These are phyloP conservation scores for Agrocybe pediades DNA, from an alignment of 768 basidiomycete species.

Conservation along the genomic window DNA sequence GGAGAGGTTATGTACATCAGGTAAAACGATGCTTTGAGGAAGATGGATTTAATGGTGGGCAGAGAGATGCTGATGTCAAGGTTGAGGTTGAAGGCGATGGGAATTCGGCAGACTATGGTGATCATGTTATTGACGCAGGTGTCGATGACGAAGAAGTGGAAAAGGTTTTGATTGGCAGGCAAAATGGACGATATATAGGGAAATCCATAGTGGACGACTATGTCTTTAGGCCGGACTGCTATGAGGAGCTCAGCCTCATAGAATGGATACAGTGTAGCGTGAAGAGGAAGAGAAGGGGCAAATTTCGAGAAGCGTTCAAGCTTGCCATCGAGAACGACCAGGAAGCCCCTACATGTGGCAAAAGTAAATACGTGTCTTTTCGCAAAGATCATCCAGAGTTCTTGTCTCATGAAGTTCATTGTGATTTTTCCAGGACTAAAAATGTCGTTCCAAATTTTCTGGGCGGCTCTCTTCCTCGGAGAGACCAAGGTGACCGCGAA, in stretches of 20 bases:
- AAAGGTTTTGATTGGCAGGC: neutral
- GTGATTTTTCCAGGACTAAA: neutral
- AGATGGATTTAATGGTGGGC: neutral
- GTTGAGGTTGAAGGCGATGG: neutral
- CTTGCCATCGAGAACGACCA: neutral
- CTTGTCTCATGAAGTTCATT: slow-evolving; percentile 21
- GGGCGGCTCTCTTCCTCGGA: slow-evolving; percentile 26
- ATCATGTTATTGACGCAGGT: neutral
- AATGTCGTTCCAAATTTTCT: slow-evolving; percentile 28
- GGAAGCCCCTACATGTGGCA: neutral
- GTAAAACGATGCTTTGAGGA: neutral
- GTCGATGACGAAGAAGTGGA: neutral
- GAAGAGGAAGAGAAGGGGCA: neutral
- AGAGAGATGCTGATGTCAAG: neutral
- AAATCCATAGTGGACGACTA: slow-evolving; percentile 2
- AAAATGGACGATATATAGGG: neutral
- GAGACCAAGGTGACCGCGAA: slow-evolving; percentile 29
- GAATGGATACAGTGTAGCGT: neutral
- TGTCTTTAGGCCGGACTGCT: neutral
- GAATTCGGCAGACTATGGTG: neutral
- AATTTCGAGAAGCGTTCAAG: neutral
- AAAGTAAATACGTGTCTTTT: slow-evolving; percentile 7
- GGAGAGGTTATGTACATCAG: slow-evolving; percentile 26
- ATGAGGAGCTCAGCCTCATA: neutral
- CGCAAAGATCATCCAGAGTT: slow-evolving; percentile 20